Percentiles rank a stretch among this genome's conserved stretches.
phyloP scores from a whole-genome alignment of 1,284 basidiomycete species.

The Retiboletus flavoniger region DNA sequence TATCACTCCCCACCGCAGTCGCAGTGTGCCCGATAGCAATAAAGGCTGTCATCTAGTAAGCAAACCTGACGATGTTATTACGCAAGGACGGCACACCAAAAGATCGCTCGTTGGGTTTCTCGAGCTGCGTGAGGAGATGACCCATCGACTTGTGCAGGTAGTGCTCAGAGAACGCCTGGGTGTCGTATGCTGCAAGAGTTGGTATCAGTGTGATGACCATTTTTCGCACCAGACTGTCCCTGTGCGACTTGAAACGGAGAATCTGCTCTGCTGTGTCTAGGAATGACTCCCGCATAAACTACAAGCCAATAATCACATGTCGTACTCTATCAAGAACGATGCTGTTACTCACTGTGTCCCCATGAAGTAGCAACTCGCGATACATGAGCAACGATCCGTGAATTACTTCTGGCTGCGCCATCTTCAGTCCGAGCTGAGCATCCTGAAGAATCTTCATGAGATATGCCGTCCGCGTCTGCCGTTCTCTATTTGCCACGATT shows the following conservation, averaged over 20 bases:
- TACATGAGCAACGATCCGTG: conserved; percentile 94
- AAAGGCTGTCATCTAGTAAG: conserved; percentile 60
- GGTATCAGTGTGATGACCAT: conserved; percentile 95
- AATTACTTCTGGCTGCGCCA: conserved; percentile 80
- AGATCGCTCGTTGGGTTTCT: conserved; percentile 87
- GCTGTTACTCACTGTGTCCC: conserved; percentile 73
- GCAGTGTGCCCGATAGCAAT: conserved; percentile 97
- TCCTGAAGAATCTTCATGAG: conserved; percentile 84
- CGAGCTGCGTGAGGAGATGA: conserved; percentile 83
- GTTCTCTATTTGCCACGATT: conserved; percentile 74
- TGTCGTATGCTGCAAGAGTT: conserved; percentile 91
- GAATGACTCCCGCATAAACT: conserved; percentile 95
- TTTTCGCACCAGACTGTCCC: conserved; percentile 84
- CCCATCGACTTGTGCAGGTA: conserved; percentile 92
- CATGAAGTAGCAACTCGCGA: conserved; percentile 88
- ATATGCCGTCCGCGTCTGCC: conserved; percentile 64
- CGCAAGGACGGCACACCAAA: conserved; percentile 56
- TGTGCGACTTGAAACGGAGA: conserved; percentile 83
- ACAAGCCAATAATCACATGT: conserved; percentile 2
- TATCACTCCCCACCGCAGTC: conserved; percentile 87
- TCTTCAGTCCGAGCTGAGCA: conserved; percentile 83
- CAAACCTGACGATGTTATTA: background rate
- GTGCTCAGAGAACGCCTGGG: conserved; percentile 84
- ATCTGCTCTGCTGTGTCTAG: conserved; percentile 90
- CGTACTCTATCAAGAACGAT: background rate